A percentile compares a stretch with the other conserved stretches of the same genome.
Conservation (phyloP, 164 flowering plant genomes). For the Paratinospora sagittata region DNA sequence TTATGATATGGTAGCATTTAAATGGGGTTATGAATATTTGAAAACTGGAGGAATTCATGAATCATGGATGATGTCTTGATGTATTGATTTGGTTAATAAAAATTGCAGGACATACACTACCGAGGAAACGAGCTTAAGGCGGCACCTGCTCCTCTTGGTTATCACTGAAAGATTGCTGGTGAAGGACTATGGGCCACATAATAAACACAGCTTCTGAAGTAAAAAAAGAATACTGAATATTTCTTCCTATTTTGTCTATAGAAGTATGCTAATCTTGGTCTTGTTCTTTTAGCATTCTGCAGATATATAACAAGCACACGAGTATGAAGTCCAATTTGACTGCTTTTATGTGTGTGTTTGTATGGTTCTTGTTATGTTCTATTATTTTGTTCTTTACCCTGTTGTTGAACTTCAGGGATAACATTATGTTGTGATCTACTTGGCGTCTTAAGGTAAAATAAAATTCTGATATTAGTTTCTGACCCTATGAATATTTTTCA, state of each 20-base stretch:
- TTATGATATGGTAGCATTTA: too few species aligned
- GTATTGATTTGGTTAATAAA: neutral
- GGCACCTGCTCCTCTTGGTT: slow-evolving; percentile 38
- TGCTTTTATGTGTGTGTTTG: too few species aligned
- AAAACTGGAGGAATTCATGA: neutral
- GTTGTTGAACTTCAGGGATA: neutral
- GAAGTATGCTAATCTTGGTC: too few species aligned
- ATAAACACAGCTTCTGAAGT: neutral
- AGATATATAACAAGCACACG: too few species aligned
- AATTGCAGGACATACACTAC: slow-evolving; percentile 35
- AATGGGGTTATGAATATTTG: neutral
- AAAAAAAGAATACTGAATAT: neutral
- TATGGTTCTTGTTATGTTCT: neutral
- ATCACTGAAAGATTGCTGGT: slow-evolving; percentile 22
- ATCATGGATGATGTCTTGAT: neutral
- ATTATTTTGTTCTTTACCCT: neutral
- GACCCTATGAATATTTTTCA: neutral
- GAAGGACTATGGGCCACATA: neutral
- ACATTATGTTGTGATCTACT: neutral
- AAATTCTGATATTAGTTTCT: too few species aligned
- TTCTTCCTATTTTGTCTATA: neutral
- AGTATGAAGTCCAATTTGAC: too few species aligned
- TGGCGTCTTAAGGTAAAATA: neutral
- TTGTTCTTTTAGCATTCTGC: too few species aligned
- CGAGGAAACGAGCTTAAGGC: slow-evolving; percentile 30